Conservation (phyloP, 2,329 filamentous ascomycete genomes). For the Talaromyces sp. region DNA sequence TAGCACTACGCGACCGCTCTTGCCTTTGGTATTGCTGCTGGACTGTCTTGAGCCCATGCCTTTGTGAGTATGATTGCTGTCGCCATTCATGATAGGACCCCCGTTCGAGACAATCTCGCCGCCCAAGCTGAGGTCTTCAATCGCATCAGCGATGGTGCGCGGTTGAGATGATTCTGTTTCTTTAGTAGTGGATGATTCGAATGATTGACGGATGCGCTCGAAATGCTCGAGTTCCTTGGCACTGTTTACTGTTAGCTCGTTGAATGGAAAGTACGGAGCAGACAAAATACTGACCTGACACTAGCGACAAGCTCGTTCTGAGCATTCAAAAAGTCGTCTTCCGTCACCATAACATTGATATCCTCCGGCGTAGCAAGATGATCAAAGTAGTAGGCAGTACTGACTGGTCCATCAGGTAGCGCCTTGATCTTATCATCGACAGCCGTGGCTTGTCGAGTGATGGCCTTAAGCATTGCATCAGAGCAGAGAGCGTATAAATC, state of each 20-base stretch:
- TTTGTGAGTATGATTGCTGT: conserved; percentile 21
- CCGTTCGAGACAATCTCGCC: conserved; percentile 23
- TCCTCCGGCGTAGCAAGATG: conserved; percentile 81
- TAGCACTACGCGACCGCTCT: conserved; percentile 23
- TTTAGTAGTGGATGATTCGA: conserved; percentile 62
- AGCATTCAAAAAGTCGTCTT: conserved; percentile 81
- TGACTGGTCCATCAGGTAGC: conserved; percentile 59
- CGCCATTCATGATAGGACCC: conserved; percentile 22
- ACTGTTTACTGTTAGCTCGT: conserved; percentile 47
- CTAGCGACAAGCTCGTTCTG: conserved; percentile 84
- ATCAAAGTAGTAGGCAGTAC: conserved; percentile 93
- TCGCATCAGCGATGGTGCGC: conserved; percentile 37
- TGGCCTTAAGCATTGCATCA: conserved; percentile 97
- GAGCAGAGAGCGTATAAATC: conserved; percentile 97
- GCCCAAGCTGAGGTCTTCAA: conserved; percentile 34
- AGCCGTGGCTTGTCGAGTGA: conserved; percentile 79
- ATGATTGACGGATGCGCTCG: conserved; percentile 73
- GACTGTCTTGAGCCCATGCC: conserved; percentile 30
- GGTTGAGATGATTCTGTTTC: conserved; percentile 33
- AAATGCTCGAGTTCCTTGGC: conserved; percentile 90
- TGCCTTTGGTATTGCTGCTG: conserved; percentile 25
- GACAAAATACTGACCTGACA: conserved; percentile 54
- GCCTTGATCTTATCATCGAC: conserved; percentile 79
- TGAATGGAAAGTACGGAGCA: neutral
- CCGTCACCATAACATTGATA: conserved; percentile 79